Conservation (phyloP, 1,139 yeast genomes). For the Zygosaccharomyces sapae region DNA sequence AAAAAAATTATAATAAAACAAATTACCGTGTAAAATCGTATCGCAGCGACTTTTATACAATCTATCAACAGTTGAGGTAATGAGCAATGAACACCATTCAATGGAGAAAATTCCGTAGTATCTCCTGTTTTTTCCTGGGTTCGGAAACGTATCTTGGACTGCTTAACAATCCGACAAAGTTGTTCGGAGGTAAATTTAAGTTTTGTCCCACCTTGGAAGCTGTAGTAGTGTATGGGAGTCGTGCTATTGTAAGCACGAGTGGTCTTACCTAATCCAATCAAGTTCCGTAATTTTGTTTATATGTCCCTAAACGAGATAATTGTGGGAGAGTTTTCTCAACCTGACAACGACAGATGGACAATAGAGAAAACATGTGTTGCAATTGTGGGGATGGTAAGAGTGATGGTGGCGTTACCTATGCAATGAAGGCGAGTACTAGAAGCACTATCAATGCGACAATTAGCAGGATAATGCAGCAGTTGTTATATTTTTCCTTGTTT, state of each 20-base stretch:
- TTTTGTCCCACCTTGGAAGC: too few species aligned
- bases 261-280: too few species aligned
- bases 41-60: neutral
- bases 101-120: neutral
- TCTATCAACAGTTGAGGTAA: neutral
- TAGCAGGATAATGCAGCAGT: conserved; percentile 81
- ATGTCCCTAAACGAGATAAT: neutral
- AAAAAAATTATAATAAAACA: too few species aligned
- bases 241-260: too few species aligned
- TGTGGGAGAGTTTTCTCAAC: neutral
- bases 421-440: conserved; percentile 62
- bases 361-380: neutral
- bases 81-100: neutral
- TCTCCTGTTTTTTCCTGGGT: neutral
- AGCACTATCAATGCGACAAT: conserved; percentile 69
- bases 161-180: neutral
- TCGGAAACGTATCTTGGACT: neutral
- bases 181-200: too few species aligned
- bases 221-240: too few species aligned
- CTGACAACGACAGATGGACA: neutral
- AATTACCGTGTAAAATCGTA: neutral
- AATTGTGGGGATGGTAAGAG: neutral
- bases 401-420: too few species aligned
- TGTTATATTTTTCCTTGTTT: conserved; percentile 76
- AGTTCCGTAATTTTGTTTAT: too few species aligned